Evolutionary conservation across 164 flowering plant species (phyloP), one percentile per base, ranked within the genome.

Genomic region (Magnolia changhungtana): DNA sequence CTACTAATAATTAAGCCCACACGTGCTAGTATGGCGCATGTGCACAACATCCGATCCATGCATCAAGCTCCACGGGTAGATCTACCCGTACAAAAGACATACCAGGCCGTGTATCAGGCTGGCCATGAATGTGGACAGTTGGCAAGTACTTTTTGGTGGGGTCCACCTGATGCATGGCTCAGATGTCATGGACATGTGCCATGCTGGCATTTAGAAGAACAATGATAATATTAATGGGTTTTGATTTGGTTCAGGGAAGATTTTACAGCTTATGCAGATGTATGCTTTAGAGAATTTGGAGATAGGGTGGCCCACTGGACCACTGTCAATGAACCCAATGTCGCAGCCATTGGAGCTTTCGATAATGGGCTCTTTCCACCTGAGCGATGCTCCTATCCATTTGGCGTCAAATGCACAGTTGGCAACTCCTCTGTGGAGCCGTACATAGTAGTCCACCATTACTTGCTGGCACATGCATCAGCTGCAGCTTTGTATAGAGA

Each of bases 381-480:
- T 19, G n/a, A 31, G 7, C 82, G 87, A 13, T 89, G 92, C 71
- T 83, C 89, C 51, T 10, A 71, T 2, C 80, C 85, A 13, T 80
- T 81, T 7, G 1, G 23, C 45, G 13, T 49, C 52, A 75, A 77
- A n/a, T 87, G 88, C 71, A 23, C 76, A 3, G 80, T 13, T 21
- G 89, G 92, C 11, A 81, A 89, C 81, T 88, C 92, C 55, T 70
- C 89, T 21, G 67, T 78, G 24, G 92, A 88, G 69, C 88, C 89
- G 1, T 88, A 88, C 75, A 51, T 81, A 7, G 87, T 72, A 18
- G 81, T 74, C 6, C 90, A 89, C 80, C 68, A 86, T 74, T 58
- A 76, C 20, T 74, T 89, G 69, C 51, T 89, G 50, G 83, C 90
- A 7, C 92, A 89, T 81, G 89, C 88, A 50, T 80, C 88, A 59